Conservation (phyloP, 1,139 yeast species). For the Saccharomyces uvarum region DNA sequence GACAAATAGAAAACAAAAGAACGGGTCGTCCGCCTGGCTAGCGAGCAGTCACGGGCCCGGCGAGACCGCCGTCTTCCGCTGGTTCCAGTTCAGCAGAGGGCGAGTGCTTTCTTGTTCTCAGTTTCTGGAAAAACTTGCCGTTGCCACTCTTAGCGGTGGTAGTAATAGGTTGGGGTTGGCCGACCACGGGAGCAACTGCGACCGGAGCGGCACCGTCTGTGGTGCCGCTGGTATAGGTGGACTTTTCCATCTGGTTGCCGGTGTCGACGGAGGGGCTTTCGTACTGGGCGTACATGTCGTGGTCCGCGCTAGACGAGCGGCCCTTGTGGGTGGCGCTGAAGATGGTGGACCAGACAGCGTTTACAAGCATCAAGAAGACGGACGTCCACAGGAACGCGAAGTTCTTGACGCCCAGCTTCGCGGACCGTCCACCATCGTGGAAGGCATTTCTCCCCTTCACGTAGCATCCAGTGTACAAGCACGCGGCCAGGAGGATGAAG, state of each 20-base stretch:
- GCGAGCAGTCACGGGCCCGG: background rate
- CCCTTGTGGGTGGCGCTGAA: constrained; percentile 7
- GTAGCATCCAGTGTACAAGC: constrained; percentile 56
- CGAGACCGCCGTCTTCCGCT: background rate
- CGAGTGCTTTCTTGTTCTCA: background rate
- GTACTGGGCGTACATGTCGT: constrained; percentile 1
- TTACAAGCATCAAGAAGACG: constrained; percentile 40
- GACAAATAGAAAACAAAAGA: background rate
- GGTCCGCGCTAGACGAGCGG: background rate
- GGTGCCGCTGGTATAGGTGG: constrained; percentile 1
- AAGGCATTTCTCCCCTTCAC: constrained; percentile 56
- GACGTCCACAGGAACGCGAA: constrained; percentile 63
- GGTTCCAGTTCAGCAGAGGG: background rate
- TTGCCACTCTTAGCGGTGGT: background rate
- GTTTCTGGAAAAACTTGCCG: background rate
- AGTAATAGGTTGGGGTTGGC: background rate
- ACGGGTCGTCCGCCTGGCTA: background rate
- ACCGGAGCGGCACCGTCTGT: constrained; percentile 3
- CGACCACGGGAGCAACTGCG: background rate
- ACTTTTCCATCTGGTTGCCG: background rate
- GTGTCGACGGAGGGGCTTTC: constrained; percentile 6
- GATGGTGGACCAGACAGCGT: constrained; percentile 22
- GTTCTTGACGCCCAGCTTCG: constrained; percentile 50
- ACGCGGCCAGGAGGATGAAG: constrained; percentile 51
- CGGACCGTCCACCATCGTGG: constrained; percentile 38